Base-by-base conservation (phyloP, 495 filamentous ascomycete genomes). In the Neurospora africana region DNA sequence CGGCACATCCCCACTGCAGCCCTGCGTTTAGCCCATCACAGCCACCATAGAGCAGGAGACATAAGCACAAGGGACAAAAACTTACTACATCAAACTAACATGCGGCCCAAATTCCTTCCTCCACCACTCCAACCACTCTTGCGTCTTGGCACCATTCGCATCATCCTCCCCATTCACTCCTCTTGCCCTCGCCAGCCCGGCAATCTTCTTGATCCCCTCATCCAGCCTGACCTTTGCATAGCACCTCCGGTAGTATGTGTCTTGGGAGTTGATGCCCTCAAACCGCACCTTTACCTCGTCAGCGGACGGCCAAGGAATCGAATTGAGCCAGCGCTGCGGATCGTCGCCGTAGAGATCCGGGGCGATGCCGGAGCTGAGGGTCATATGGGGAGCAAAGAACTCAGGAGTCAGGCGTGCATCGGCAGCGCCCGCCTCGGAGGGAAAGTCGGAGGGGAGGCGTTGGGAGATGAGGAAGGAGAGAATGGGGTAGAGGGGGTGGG, bases 71-170 rank as follows among this genome's bases (percentile, higher is more conserved):
- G 30, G 8, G 30, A 0, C 5, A 2, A 65, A 23, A 10, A 78
- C 79, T 73, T 70, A 80, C 79, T 81, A 81, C 68, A 78, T 74
- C 73, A 81, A 69, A 71, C 78, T 79, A 37, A 81, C 69, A 71
- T 81, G 79, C 47, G 78, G 76, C 38, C 74, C 78, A 72, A 70
- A 81, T 27, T 37, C 75, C 65, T 36, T 19, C 33, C 68, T 19
- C 79, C 79, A 81, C 61, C 47, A 36, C n/a, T 65, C 67, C 68
- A 79, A 40, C 79, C 76, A 78, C 71, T 70, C 70, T 70, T 74
- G 40, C 72, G 77, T 78, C 75, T 74, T 75, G 21, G 39, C 30
- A 35, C 72, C 44, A 1, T 36, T 70, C 17, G 61, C 69, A 19
- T 37, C 69, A 0, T 70, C 73, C 43, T 73, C 76, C 1, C 58